phyloP scores from a whole-genome alignment of 2,329 filamentous ascomycete species.

The Xylaria sp. region DNA sequence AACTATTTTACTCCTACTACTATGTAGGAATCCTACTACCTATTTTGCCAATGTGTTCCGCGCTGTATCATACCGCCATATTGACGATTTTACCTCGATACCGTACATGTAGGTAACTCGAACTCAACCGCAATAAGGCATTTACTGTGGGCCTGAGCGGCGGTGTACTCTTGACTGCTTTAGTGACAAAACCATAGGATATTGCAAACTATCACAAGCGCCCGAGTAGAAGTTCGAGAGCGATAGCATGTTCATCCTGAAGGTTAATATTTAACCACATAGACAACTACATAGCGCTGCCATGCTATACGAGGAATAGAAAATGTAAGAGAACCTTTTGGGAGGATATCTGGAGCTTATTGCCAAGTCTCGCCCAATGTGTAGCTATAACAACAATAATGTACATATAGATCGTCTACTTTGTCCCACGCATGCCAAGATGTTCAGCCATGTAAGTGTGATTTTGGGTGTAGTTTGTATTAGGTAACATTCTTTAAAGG shows the following conservation, averaged over 20 bases:
- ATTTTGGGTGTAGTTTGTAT: conserved; percentile 11
- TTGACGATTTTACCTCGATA: not conserved
- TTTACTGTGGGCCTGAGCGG: conserved; percentile 29
- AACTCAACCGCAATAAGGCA: not conserved
- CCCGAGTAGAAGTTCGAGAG: not conserved
- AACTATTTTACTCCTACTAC: too few species aligned
- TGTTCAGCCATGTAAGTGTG: conserved; percentile 9
- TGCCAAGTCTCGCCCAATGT: too few species aligned
- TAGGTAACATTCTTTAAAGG: not conserved
- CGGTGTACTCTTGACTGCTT: conserved; percentile 25
- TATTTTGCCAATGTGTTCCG: too few species aligned
- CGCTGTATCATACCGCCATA: conserved; percentile 1
- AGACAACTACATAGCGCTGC: too few species aligned
- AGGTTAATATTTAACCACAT: not conserved
- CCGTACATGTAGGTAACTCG: not conserved
- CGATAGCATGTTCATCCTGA: not conserved
- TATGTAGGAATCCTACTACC: too few species aligned
- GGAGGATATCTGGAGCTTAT: too few species aligned
- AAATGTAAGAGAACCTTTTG: too few species aligned
- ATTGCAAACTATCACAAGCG: not conserved
- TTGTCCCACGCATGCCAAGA: not conserved
- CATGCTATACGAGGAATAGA: too few species aligned
- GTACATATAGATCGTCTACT: not conserved
- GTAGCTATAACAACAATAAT: not conserved
- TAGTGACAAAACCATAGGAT: conserved; percentile 4